phyloP scores from a whole-genome alignment of 78 protist species.

The Isochrysis galbana region DNA sequence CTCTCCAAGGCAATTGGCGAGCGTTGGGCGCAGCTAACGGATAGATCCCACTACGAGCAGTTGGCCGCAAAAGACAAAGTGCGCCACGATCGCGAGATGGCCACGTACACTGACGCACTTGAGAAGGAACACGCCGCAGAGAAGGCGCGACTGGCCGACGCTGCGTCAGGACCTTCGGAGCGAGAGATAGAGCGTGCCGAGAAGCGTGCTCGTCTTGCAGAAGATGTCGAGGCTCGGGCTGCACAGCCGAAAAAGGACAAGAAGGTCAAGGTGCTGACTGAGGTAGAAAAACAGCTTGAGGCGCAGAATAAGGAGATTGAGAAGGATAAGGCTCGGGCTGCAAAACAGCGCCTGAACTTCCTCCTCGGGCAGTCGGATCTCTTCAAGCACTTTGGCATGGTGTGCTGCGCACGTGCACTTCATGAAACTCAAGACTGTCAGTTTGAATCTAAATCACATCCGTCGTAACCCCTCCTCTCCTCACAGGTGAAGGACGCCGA shows the following conservation, averaged over 20 bases:
- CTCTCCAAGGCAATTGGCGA: neutral
- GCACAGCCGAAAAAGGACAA: neutral
- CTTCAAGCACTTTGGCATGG: slow-evolving; percentile 5
- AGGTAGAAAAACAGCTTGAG: neutral
- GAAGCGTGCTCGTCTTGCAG: neutral
- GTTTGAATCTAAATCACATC: no score
- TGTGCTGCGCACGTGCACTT: no score
- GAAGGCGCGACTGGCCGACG: no score
- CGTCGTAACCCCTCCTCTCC: no score
- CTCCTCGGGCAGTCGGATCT: neutral
- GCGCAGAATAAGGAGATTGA: neutral
- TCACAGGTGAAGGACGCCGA: neutral
- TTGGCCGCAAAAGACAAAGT: neutral
- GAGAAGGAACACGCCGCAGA: neutral
- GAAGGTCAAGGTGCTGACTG: neutral
- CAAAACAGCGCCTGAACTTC: neutral
- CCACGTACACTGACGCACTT: neutral
- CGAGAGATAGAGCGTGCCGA: slow-evolving; percentile 1
- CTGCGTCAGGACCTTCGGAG: slow-evolving; percentile 4
- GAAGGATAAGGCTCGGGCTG: neutral
- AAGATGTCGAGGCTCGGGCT: neutral
- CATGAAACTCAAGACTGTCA: no score
- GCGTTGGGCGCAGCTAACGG: neutral
- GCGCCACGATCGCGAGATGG: neutral
- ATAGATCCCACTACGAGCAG: neutral